A percentile compares a stretch with the other conserved stretches of the same genome.
These are phyloP conservation scores for Nakazawaea ishiwadae DNA, from an alignment of 805 yeast genomes.

Conservation along the genomic window DNA sequence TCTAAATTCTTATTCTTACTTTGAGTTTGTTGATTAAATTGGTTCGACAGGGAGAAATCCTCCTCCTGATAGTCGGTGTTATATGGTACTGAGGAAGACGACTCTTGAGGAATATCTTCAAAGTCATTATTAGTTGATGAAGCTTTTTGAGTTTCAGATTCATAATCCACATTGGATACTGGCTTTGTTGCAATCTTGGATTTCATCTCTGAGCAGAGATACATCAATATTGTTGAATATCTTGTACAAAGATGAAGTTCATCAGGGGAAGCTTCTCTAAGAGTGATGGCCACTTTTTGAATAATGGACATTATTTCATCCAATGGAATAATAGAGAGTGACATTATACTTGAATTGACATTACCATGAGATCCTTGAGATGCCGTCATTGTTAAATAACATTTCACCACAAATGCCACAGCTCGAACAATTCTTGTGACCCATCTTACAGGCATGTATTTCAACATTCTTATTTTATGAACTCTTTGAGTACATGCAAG, in stretches of 20 bases:
- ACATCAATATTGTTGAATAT: conserved; percentile 73
- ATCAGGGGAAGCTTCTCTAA: conserved; percentile 84
- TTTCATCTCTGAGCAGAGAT: conserved; percentile 71
- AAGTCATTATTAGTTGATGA: not conserved
- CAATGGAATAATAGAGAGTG: conserved; percentile 59
- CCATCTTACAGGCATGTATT: conserved; percentile 92
- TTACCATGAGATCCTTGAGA: conserved; percentile 11
- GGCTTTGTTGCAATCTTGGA: conserved; percentile 21
- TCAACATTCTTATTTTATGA: conserved; percentile 55
- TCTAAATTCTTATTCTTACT: conserved; percentile 10
- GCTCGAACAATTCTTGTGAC: conserved; percentile 80
- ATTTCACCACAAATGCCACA: conserved; percentile 85
- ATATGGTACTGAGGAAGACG: too few relatives aligned
- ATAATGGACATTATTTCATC: conserved; percentile 68
- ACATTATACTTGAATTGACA: conserved; percentile 45
- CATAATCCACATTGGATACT: conserved; percentile 21
- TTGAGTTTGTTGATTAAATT: too few relatives aligned
- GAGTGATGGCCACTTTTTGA: conserved; percentile 65
- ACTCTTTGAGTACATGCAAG: conserved; percentile 67
- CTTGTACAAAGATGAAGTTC: conserved; percentile 80
- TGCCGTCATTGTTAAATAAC: conserved; percentile 60
- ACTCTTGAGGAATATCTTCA: not conserved
- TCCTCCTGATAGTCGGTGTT: too few relatives aligned
- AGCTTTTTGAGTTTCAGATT: conserved; percentile 3
- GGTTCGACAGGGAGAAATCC: too few relatives aligned